These are phyloP conservation scores for Amanita thiersii DNA, from an alignment of 768 basidiomycete genomes.

Conservation along the genomic window DNA sequence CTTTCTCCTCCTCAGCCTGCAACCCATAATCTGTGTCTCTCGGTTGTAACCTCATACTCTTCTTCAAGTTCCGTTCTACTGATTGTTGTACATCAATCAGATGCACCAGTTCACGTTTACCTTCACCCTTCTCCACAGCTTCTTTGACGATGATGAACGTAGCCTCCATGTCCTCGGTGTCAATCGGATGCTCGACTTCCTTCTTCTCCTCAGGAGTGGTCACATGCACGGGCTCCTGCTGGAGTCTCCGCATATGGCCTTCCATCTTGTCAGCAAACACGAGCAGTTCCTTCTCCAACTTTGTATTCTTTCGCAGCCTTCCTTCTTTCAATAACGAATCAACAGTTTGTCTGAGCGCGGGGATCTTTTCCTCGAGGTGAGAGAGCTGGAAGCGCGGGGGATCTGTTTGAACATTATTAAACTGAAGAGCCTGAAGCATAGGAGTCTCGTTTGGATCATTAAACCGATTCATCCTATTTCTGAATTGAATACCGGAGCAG, in stretches of 20 bases:
- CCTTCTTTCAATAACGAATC: conserved; percentile 17
- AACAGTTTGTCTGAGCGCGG: conserved; percentile 17
- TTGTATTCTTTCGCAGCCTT: conserved; percentile 15
- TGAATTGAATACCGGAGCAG: conserved; percentile 19
- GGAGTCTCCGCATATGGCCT: conserved; percentile 12
- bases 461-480: conserved; percentile 7
- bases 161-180: conserved; percentile 10
- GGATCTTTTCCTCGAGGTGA: conserved; percentile 16
- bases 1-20: background rate
- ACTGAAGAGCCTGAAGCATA: conserved; percentile 2
- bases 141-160: conserved; percentile 15
- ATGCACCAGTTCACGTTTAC: conserved; percentile 22
- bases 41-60: too few species aligned
- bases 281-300: conserved; percentile 12
- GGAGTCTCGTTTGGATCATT: conserved; percentile 10
- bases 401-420: conserved; percentile 8
- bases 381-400: conserved; percentile 6
- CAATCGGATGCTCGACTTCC: conserved; percentile 9
- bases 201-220: conserved; percentile 4
- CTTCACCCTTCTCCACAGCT: conserved; percentile 11
- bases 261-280: conserved; percentile 22
- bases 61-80: conserved; percentile 19
- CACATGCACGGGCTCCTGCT: background rate
- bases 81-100: conserved; percentile 29
- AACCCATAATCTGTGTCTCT: background rate